Percentiles rank a stretch among this genome's conserved stretches.
phyloP scores from a whole-genome alignment of 2,329 filamentous ascomycete species.

The Neopestalotiopsis rosae region DNA sequence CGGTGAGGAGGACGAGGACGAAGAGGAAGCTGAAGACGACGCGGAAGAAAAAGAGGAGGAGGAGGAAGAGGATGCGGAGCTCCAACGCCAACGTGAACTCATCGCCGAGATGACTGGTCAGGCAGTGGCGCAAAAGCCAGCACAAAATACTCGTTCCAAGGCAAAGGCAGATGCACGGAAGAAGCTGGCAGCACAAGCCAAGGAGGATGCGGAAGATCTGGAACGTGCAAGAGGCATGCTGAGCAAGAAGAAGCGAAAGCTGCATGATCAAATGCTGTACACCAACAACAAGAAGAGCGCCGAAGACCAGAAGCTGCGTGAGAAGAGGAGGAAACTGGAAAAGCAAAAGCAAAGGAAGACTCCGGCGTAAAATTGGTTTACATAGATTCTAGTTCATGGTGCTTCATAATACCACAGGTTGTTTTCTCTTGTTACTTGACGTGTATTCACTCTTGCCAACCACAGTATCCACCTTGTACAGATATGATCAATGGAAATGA shows the following conservation, averaged over 20 bases:
- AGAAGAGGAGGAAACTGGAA: conserved; percentile 91
- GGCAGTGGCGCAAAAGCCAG: conserved; percentile 53
- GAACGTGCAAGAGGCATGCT: conserved; percentile 98
- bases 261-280: conserved; percentile 97
- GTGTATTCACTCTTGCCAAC: neutral
- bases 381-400: conserved; percentile 7
- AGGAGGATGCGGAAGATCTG: conserved; percentile 82
- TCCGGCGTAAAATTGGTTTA: conserved; percentile 29
- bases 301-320: conserved; percentile 84
- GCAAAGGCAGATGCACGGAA: conserved; percentile 74
- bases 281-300: conserved; percentile 92
- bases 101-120: conserved; percentile 88
- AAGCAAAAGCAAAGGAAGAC: conserved; percentile 49
- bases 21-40: conserved; percentile 40
- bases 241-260: conserved; percentile 95
- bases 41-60: conserved; percentile 56
- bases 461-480: neutral
- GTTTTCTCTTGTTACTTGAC: conserved; percentile 1
- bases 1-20: conserved; percentile 48
- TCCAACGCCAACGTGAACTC: conserved; percentile 84
- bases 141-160: conserved; percentile 60
- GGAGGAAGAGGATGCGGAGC: conserved; percentile 64
- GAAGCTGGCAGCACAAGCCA: conserved; percentile 71
- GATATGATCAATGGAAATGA: no score
- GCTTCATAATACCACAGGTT: conserved; percentile 28